These are phyloP conservation scores for Curvularia sp. DNA, from an alignment of 2,329 filamentous ascomycete genomes.

Conservation along the genomic window DNA sequence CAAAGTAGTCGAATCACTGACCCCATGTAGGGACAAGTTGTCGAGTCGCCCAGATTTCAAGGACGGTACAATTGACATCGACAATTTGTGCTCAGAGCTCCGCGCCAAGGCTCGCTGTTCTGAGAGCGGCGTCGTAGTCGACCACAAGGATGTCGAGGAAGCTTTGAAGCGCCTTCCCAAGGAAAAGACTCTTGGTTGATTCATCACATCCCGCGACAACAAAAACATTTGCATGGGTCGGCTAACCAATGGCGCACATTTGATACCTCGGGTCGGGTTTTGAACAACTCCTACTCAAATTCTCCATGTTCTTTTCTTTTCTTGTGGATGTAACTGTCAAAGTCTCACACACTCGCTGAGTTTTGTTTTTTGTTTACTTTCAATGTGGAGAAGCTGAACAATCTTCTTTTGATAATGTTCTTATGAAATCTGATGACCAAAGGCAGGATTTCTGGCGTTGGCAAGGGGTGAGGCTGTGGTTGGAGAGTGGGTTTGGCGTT, in stretches of 20 bases:
- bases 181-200: constrained; percentile 24
- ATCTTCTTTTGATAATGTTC: neutral
- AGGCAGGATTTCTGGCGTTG: neutral
- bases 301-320: neutral
- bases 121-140: constrained; percentile 85
- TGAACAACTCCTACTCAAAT: neutral
- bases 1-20: constrained; percentile 37
- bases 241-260: constrained; percentile 8
- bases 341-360: neutral
- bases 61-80: constrained; percentile 90
- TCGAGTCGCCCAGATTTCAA: constrained; percentile 87
- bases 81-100: constrained; percentile 88
- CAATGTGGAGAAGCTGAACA: neutral
- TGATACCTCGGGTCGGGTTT: constrained; percentile 5
- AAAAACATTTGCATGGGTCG: constrained; percentile 10
- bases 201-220: neutral
- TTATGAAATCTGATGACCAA: neutral
- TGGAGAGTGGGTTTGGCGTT: neutral
- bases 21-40: constrained; percentile 77
- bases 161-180: constrained; percentile 56
- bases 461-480: neutral
- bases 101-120: constrained; percentile 96
- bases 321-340: neutral
- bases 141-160: constrained; percentile 84
- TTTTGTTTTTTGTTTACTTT: neutral